Evolutionary conservation across 1,139 yeast genomes (phyloP).

Genomic region (Pneumocystis wakefieldiae): DNA sequence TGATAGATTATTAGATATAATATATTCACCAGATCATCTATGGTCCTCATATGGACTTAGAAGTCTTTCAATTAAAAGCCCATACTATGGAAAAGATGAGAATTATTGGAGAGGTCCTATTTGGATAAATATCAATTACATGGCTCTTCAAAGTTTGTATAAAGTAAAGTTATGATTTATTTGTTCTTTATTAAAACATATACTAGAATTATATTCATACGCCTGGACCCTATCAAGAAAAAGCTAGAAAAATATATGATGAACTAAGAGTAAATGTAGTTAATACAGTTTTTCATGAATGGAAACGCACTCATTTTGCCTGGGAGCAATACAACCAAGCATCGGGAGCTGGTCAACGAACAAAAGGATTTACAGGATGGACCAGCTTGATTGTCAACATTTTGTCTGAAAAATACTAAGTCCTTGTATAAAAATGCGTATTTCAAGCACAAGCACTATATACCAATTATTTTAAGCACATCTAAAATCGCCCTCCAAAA

Average conservation of each 20-base stretch:
- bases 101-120: slow-evolving; percentile 94
- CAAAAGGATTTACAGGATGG: slow-evolving; percentile 90
- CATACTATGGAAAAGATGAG: slow-evolving; percentile 58
- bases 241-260: slow-evolving; percentile 38
- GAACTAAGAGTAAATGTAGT: slow-evolving; percentile 54
- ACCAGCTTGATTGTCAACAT: slow-evolving; percentile 66
- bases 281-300: slow-evolving; percentile 47
- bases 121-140: slow-evolving; percentile 84
- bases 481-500: neutral
- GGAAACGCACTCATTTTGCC: slow-evolving; percentile 64
- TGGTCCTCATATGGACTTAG: slow-evolving; percentile 74
- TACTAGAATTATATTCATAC: slow-evolving; percentile 14
- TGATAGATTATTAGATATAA: slow-evolving; percentile 35
- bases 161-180: slow-evolving; percentile 29
- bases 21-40: slow-evolving; percentile 55
- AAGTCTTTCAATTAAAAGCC: slow-evolving; percentile 58
- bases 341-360: slow-evolving; percentile 66
- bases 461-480: neutral
- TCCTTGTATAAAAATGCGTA: neutral
- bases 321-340: slow-evolving; percentile 73
- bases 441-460: neutral
- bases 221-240: slow-evolving; percentile 21
- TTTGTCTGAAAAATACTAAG: slow-evolving; percentile 30
- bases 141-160: slow-evolving; percentile 54
- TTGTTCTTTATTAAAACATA: neutral